Evolutionary conservation across 75 land plant genomes (phyloP).

Genomic region (Pinus taeda): DNA sequence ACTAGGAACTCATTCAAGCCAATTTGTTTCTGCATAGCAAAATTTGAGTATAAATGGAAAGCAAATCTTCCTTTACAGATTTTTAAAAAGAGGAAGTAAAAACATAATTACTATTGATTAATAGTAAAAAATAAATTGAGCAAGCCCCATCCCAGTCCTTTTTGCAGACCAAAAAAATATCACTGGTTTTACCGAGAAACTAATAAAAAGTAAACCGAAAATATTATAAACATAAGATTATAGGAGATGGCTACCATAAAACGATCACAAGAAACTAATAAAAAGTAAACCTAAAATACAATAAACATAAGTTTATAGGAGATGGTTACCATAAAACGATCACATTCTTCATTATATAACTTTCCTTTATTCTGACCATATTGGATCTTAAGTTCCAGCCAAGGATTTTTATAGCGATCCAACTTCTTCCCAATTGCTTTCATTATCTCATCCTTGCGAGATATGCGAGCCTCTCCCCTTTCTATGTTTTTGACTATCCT

Average conservation of each 20-base stretch:
- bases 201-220: too few species aligned
- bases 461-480: conserved; percentile 93
- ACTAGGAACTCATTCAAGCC: not conserved
- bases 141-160: not conserved
- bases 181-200: not conserved
- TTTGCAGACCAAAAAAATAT: not conserved
- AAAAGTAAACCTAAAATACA: too few species aligned
- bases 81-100: too few species aligned
- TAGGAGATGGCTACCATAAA: conserved; percentile 58
- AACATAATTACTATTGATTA: too few species aligned
- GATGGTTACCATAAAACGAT: conserved; percentile 78
- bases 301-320: not conserved
- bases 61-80: too few species aligned
- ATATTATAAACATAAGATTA: not conserved
- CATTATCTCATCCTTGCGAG: conserved; percentile 98
- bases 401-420: conserved; percentile 96
- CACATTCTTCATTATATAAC: conserved; percentile 98
- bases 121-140: not conserved
- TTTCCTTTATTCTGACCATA: conserved; percentile 99
- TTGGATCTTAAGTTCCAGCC: conserved; percentile 93
- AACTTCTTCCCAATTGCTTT: conserved; percentile 96
- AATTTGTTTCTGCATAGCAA: not conserved
- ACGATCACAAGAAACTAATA: conserved; percentile 39
- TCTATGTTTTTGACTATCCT: conserved; percentile 94
- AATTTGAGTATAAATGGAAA: not conserved